These are phyloP conservation scores for Leishmania martiniquensis DNA, from an alignment of 208 protist species.

Conservation along the genomic window DNA sequence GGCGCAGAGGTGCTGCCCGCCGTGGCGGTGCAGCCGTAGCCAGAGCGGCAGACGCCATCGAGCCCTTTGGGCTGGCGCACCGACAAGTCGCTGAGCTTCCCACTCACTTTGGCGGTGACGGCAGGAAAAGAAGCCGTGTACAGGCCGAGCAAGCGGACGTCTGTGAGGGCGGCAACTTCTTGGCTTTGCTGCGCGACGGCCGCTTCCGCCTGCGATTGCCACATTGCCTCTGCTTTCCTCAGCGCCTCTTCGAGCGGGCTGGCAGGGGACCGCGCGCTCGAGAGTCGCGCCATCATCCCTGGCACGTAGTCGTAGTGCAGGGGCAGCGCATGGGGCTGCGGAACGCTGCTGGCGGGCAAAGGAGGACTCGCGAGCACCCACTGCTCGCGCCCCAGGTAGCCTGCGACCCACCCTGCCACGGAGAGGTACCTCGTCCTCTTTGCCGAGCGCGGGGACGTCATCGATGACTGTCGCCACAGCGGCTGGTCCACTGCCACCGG, in stretches of 20 bases:
- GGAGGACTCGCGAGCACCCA: conserved; percentile 13
- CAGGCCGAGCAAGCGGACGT: background rate
- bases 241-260: conserved; percentile 11
- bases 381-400: conserved; percentile 11
- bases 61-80: conserved; percentile 7
- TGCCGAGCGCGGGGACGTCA: background rate
- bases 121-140: conserved; percentile 2
- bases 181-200: background rate
- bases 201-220: conserved; percentile 5
- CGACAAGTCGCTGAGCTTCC: conserved; percentile 6
- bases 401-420: conserved; percentile 21
- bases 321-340: conserved; percentile 3
- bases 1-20: background rate
- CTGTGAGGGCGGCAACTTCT: conserved; percentile 8
- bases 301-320: conserved; percentile 31
- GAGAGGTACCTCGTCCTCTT: conserved; percentile 6
- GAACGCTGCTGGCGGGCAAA: background rate
- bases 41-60: conserved; percentile 26
- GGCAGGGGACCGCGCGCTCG: background rate
- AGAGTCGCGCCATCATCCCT: conserved; percentile 27
- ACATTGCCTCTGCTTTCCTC: conserved; percentile 10
- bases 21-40: conserved; percentile 1
- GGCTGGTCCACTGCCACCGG: conserved; percentile 28
- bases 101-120: conserved; percentile 22
- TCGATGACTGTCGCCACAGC: conserved; percentile 9